These are phyloP conservation scores for Gracilariopsis chorda DNA, from an alignment of 23 red algal genomes.

Conservation along the genomic window DNA sequence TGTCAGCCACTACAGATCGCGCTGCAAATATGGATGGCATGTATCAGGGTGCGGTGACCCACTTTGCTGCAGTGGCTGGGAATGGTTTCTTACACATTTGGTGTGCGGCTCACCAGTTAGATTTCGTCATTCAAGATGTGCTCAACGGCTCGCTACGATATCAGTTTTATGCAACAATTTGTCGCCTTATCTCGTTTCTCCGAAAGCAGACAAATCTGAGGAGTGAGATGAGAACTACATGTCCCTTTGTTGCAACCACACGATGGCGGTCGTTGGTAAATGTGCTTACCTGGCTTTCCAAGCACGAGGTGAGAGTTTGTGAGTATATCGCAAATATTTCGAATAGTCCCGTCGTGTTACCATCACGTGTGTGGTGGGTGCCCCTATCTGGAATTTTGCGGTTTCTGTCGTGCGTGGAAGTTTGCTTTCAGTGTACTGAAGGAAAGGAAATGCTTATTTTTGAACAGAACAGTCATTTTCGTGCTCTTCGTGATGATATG, in stretches of 20 bases:
- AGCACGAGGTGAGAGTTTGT: not conserved
- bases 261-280: not conserved
- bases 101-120: not conserved
- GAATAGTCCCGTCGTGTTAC: not conserved
- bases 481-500: too few relatives aligned
- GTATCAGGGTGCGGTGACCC: not conserved
- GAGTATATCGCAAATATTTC: not conserved
- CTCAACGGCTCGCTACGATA: not conserved
- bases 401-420: not conserved
- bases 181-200: not conserved
- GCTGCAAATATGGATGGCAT: not conserved
- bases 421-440: not conserved
- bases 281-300: not conserved
- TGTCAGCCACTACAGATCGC: not conserved
- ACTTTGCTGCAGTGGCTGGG: not conserved
- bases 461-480: too few relatives aligned
- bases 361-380: not conserved
- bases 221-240: not conserved
- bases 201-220: not conserved
- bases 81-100: not conserved
- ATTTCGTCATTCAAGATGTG: not conserved
- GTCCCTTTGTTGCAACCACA: not conserved
- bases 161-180: not conserved
- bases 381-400: not conserved
- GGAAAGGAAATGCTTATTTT: not conserved